Percentiles rank a stretch among this genome's conserved stretches.
phyloP scores from a whole-genome alignment of 2,329 filamentous ascomycete genomes.

The Sporothrix phasma region DNA sequence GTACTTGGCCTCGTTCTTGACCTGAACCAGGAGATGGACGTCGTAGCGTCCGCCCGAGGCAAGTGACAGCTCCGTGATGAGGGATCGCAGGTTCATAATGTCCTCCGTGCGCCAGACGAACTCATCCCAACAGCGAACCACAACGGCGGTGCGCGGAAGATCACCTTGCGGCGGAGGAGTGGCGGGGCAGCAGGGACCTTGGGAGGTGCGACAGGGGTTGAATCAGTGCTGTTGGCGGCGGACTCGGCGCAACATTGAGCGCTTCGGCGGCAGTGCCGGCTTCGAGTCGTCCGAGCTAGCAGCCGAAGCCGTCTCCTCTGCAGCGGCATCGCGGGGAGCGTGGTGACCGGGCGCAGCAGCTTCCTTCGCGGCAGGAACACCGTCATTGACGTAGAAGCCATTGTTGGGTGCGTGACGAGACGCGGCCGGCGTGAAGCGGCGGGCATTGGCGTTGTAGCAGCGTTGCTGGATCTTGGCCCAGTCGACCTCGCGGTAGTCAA shows the following conservation, averaged over 20 bases:
- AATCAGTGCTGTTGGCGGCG: not conserved
- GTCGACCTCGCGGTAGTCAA: slow-evolving; percentile 67
- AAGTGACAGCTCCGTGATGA: slow-evolving; percentile 73
- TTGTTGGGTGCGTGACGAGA: slow-evolving; percentile 32
- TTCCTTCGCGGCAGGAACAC: not conserved
- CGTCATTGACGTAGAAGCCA: slow-evolving; percentile 40
- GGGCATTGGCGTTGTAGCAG: slow-evolving; percentile 61
- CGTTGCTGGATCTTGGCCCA: slow-evolving; percentile 71
- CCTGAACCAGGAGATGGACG: slow-evolving; percentile 74
- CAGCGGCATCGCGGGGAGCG: not conserved
- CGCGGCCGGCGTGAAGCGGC: slow-evolving; percentile 51
- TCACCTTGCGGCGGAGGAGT: not conserved
- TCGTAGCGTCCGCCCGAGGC: slow-evolving; percentile 81
- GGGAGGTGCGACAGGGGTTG: not conserved
- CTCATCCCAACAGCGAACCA: slow-evolving; percentile 74
- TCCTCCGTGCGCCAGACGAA: slow-evolving; percentile 73
- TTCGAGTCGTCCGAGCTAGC: not conserved
- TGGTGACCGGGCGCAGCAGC: not conserved
- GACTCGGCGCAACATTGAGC: not conserved
- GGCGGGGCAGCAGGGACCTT: slow-evolving; percentile 18
- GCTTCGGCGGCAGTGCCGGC: not conserved
- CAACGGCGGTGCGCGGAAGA: slow-evolving; percentile 58
- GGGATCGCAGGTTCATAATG: slow-evolving; percentile 68
- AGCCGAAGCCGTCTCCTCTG: not conserved
- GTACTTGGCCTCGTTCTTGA: slow-evolving; percentile 63